phyloP scores from a whole-genome alignment of 805 yeast species.

The Candida broadrunensis region DNA sequence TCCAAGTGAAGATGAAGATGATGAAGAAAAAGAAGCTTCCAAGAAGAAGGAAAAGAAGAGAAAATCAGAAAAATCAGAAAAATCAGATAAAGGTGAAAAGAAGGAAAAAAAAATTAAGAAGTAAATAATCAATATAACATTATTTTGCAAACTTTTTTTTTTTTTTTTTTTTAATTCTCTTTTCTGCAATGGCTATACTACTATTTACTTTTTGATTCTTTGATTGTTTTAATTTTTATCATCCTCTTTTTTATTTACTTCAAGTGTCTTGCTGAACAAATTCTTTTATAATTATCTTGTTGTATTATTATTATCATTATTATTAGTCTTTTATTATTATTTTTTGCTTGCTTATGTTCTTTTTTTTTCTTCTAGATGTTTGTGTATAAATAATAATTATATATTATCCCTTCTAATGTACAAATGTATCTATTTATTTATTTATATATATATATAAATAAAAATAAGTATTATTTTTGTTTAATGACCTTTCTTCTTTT shows the following conservation, averaged over 20 bases:
- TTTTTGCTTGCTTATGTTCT: background rate
- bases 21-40: constrained; percentile 11
- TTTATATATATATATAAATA: background rate
- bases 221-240: background rate
- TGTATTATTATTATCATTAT: too few relatives aligned
- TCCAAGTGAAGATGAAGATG: background rate
- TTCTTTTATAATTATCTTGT: background rate
- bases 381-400: background rate
- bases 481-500: constrained; percentile 79
- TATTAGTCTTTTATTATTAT: background rate
- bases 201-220: background rate
- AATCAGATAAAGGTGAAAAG: background rate
- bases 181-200: too few relatives aligned
- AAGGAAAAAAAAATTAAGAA: constrained; percentile 12
- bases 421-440: background rate
- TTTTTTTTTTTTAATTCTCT: background rate
- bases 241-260: background rate
- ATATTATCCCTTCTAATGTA: constrained; percentile 1
- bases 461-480: too few relatives aligned
- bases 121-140: background rate
- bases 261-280: background rate
- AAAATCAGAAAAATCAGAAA: constrained; percentile 12
- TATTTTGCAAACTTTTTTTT: too few relatives aligned
- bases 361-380: constrained; percentile 1
- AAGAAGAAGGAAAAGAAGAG: constrained; percentile 45